Percentiles rank a stretch among this genome's conserved stretches.
These are phyloP conservation scores for Puya raimondii DNA, from an alignment of 176 grass and related monocot species.

Conservation along the genomic window DNA sequence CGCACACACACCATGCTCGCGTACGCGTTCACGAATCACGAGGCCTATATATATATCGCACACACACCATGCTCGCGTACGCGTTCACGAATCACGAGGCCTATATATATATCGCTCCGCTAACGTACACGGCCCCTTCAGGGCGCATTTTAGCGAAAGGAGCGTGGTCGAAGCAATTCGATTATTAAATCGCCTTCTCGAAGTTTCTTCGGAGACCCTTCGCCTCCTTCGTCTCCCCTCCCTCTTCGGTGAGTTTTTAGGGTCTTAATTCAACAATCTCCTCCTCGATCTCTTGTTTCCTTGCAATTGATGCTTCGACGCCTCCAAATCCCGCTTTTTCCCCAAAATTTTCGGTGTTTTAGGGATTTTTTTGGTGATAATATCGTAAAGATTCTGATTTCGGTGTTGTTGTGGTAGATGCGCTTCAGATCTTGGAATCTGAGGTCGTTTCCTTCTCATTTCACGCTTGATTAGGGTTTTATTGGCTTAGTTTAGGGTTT, in stretches of 20 bases:
- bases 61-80: too few species aligned
- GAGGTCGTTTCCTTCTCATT: not conserved
- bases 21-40: too few species aligned
- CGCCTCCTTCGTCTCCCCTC: not conserved
- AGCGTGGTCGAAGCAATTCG: too few species aligned
- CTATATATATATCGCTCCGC: not conserved
- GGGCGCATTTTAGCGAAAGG: not conserved
- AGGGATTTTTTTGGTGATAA: not conserved
- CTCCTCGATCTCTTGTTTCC: not conserved
- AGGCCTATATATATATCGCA: too few species aligned
- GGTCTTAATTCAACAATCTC: not conserved
- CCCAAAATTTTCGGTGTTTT: not conserved
- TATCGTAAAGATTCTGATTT: not conserved
- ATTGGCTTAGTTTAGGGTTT: not conserved
- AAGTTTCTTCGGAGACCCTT: not conserved
- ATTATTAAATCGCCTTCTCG: too few species aligned
- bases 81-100: too few species aligned
- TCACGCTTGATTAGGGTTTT: not conserved
- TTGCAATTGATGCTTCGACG: not conserved
- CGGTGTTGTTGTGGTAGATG: not conserved
- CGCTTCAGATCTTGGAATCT: not conserved
- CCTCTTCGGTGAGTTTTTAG: not conserved
- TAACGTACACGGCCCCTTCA: not conserved
- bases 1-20: too few species aligned
- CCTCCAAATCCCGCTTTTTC: not conserved